phyloP scores from a whole-genome alignment of 139 green algal genomes.

The Chlorella vulgaris region DNA sequence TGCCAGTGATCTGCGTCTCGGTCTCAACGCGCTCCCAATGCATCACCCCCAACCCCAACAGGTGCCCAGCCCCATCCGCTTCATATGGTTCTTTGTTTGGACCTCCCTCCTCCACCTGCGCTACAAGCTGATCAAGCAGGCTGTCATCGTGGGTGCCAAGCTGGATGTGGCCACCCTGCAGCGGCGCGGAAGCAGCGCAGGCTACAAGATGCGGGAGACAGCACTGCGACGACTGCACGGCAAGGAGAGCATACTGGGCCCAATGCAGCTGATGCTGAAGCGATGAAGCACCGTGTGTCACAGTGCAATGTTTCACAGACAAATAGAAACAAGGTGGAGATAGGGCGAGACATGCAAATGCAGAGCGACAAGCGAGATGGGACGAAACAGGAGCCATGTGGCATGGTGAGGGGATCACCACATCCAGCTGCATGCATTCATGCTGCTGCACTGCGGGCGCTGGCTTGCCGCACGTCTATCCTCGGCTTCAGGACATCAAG shows the following conservation, averaged over 20 bases:
- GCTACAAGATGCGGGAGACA: neutral
- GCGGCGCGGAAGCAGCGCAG: neutral
- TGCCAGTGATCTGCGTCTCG: no score
- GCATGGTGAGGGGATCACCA: no score
- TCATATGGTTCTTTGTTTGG: constrained; percentile 10
- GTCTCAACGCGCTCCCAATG: neutral
- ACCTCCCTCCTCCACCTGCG: neutral
- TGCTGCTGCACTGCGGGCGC: neutral
- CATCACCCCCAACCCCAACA: neutral
- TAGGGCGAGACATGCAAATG: no score
- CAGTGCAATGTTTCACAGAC: neutral
- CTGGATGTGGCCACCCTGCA: constrained; percentile 4
- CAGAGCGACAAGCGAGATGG: no score
- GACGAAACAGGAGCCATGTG: no score
- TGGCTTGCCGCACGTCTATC: neutral
- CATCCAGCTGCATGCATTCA: no score
- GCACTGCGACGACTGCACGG: constrained; percentile 25
- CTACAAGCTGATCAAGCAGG: constrained; percentile 7
- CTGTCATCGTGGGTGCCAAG: constrained; percentile 27
- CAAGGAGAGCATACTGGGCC: constrained; percentile 24
- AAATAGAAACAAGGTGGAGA: neutral
- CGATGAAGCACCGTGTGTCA: neutral
- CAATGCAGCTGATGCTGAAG: constrained; percentile 2
- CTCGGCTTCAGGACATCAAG: constrained; percentile 54
- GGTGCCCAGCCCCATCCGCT: constrained; percentile 39